Conservation (phyloP, 164 flowering plant genomes). For the Nelumbo lutea region DNA sequence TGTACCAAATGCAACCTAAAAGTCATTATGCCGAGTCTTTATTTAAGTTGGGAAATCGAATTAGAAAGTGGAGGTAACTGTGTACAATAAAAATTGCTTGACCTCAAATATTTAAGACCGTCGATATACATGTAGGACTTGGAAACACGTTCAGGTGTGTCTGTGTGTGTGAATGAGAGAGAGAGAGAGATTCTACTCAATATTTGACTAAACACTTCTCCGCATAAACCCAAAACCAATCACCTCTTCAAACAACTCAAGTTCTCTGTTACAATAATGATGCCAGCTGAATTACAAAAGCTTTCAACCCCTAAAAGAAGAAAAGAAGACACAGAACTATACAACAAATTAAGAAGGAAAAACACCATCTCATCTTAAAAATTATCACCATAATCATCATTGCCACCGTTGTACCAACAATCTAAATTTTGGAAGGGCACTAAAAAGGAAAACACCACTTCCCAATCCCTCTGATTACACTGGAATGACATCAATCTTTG, state of each 20-base stretch:
- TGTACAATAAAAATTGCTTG: too few relatives aligned
- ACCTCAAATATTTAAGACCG: too few relatives aligned
- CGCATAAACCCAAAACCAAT: background rate
- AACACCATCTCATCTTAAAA: background rate
- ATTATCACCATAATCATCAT: background rate
- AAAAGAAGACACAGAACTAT: background rate
- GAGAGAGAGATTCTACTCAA: background rate
- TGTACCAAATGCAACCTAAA: too few relatives aligned
- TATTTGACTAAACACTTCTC: background rate
- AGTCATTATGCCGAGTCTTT: too few relatives aligned
- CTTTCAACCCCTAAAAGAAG: background rate
- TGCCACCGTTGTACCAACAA: background rate
- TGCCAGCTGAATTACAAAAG: background rate
- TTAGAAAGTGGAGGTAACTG: too few relatives aligned
- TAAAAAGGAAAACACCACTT: background rate
- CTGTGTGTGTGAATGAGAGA: too few relatives aligned
- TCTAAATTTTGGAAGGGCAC: background rate
- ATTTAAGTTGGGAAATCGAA: too few relatives aligned
- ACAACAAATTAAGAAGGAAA: background rate
- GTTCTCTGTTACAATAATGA: background rate
- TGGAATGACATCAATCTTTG: conserved; percentile 52
- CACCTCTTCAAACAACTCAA: background rate
- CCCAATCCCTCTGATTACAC: conserved; percentile 26
- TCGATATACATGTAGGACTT: too few relatives aligned
- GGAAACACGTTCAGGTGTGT: too few relatives aligned